These are phyloP conservation scores for Silene coronaria DNA, from an alignment of 179 eudicot species.

Conservation along the genomic window DNA sequence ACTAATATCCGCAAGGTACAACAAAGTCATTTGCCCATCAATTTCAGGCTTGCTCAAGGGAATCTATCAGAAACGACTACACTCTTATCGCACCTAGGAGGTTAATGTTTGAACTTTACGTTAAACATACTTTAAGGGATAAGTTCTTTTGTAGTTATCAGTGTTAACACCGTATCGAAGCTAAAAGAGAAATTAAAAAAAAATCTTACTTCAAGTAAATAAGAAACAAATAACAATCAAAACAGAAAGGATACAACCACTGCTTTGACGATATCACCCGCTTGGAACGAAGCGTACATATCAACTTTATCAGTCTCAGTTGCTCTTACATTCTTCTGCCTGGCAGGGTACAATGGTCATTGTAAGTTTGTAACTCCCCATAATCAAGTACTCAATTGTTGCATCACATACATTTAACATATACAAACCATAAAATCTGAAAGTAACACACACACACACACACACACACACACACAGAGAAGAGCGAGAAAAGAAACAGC, in stretches of 20 bases:
- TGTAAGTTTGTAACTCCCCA: not conserved
- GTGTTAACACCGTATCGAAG: not conserved
- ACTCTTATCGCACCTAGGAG: not conserved
- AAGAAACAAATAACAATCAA: not conserved
- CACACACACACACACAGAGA: not conserved
- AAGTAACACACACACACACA: not conserved
- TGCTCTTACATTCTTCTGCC: constrained; percentile 98
- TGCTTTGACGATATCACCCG: constrained; percentile 87
- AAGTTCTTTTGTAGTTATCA: not conserved
- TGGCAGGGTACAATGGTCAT: constrained; percentile 27
- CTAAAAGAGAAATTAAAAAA: not conserved
- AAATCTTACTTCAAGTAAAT: not conserved
- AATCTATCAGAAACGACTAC: not conserved
- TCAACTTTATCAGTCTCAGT: constrained; percentile 98
- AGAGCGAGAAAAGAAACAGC: too few relatives aligned
- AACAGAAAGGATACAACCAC: constrained; percentile 68
- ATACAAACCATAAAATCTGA: not conserved
- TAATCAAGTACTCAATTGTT: not conserved
- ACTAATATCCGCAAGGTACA: not conserved
- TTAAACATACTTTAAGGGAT: not conserved
- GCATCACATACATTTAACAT: not conserved
- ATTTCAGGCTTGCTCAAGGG: constrained; percentile 3
- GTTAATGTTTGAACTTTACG: not conserved
- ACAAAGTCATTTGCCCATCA: not conserved
- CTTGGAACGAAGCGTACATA: constrained; percentile 79